These are phyloP conservation scores for Pseudonectria foliicola DNA, from an alignment of 2,329 filamentous ascomycete species.

Conservation along the genomic window DNA sequence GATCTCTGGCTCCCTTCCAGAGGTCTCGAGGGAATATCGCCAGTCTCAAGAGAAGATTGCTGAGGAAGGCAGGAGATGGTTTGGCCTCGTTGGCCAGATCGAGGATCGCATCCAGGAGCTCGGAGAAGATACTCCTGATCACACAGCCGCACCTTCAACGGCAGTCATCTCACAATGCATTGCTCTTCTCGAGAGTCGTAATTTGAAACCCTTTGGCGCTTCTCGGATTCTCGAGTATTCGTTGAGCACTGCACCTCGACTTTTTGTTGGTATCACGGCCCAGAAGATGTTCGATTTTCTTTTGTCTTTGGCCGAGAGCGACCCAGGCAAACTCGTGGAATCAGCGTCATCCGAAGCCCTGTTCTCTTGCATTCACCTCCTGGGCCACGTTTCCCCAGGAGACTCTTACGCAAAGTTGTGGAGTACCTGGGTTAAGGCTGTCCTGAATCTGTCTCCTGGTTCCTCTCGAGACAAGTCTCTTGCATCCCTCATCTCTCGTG, in stretches of 20 bases:
- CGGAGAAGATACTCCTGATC: constrained; percentile 18
- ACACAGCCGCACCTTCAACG: constrained; percentile 22
- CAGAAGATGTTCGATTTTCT: constrained; percentile 37
- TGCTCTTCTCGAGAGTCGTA: constrained; percentile 39
- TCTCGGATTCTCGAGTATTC: constrained; percentile 38
- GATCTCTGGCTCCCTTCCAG: constrained; percentile 70
- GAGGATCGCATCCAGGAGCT: constrained; percentile 25
- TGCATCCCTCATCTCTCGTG: constrained; percentile 39
- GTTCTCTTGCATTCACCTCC: constrained; percentile 55
- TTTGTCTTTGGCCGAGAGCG: constrained; percentile 43
- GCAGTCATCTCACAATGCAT: constrained; percentile 29
- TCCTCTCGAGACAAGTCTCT: constrained; percentile 27
- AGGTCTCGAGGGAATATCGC: constrained; percentile 70
- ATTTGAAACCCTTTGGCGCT: constrained; percentile 51
- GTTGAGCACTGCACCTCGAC: constrained; percentile 30
- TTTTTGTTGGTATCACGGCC: constrained; percentile 31
- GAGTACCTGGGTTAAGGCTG: constrained; percentile 34
- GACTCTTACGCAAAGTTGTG: constrained; percentile 36
- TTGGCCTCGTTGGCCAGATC: constrained; percentile 47
- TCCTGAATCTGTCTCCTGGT: constrained; percentile 28
- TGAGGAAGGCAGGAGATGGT: constrained; percentile 61
- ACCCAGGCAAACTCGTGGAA: constrained; percentile 51
- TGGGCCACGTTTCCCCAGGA: constrained; percentile 37
- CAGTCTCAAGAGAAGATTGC: constrained; percentile 64
- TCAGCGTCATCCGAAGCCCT: constrained; percentile 64